Evolutionary conservation across 306 rosid genomes (phyloP).

Genomic region (Cercis canadensis): DNA sequence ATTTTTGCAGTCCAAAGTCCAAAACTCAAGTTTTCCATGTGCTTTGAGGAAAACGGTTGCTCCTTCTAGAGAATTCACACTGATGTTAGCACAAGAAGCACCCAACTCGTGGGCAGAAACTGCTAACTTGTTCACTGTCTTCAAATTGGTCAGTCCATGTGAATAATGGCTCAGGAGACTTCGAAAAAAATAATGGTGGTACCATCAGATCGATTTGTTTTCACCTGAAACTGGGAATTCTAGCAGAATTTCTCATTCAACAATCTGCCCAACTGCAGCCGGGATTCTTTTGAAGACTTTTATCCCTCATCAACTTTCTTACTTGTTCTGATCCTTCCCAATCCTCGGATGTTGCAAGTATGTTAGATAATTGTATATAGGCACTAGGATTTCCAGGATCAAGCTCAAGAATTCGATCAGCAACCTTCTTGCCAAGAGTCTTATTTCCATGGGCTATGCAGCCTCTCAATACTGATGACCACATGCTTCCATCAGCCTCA

Average conservation of each 20-base stretch:
- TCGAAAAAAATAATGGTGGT: neutral
- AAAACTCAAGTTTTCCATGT: slow-evolving; percentile 19
- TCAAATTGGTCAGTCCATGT: neutral
- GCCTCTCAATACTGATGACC: slow-evolving; percentile 76
- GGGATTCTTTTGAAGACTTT: slow-evolving; percentile 54
- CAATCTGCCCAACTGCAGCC: slow-evolving; percentile 77
- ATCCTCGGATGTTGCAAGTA: slow-evolving; percentile 67
- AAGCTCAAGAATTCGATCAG: slow-evolving; percentile 61
- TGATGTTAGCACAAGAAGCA: slow-evolving; percentile 8
- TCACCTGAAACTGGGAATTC: slow-evolving; percentile 8
- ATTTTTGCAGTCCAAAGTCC: slow-evolving; percentile 1
- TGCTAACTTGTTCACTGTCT: slow-evolving; percentile 12
- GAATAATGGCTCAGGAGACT: slow-evolving; percentile 4
- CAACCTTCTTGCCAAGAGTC: slow-evolving; percentile 61
- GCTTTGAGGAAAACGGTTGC: slow-evolving; percentile 1
- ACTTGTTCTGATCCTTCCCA: slow-evolving; percentile 79
- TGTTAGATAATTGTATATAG: slow-evolving; percentile 72
- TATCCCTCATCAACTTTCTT: slow-evolving; percentile 61
- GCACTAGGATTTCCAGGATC: slow-evolving; percentile 71
- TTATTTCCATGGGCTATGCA: slow-evolving; percentile 65
- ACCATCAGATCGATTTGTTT: slow-evolving; percentile 14
- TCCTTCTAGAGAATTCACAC: slow-evolving; percentile 15
- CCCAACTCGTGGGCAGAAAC: slow-evolving; percentile 3
- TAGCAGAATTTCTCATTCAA: slow-evolving; percentile 35
- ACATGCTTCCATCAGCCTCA: slow-evolving; percentile 67